Conservation (phyloP, 352 stramenopile genomes). For the Phytophthora fragariaefolia region DNA sequence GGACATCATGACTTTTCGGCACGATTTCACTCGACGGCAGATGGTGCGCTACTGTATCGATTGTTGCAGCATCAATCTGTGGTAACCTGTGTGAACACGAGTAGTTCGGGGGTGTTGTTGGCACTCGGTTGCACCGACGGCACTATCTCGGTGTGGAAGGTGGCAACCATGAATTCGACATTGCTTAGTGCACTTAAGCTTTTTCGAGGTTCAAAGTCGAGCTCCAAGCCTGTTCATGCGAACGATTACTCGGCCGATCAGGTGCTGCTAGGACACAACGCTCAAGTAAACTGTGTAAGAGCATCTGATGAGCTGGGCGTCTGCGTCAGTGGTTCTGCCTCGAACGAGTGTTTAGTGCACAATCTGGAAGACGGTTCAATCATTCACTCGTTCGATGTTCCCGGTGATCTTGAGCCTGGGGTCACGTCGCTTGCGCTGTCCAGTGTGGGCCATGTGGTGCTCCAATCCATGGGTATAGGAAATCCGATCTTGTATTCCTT, state of each 20-base stretch:
- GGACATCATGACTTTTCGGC: conserved; percentile 82
- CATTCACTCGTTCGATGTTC: conserved; percentile 56
- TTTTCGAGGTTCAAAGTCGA: conserved; percentile 61
- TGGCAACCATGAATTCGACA: conserved; percentile 68
- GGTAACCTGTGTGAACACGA: conserved; percentile 70
- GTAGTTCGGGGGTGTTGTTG: conserved; percentile 51
- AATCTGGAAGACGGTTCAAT: conserved; percentile 73
- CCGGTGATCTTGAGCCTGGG: conserved; percentile 50
- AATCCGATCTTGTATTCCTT: conserved; percentile 68
- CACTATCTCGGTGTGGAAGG: conserved; percentile 84
- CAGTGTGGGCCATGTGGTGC: conserved; percentile 65
- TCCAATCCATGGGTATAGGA: conserved; percentile 74
- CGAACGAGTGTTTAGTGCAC: conserved; percentile 76
- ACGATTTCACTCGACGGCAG: conserved; percentile 73
- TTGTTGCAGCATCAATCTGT: conserved; percentile 76
- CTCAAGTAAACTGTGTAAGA: conserved; percentile 65
- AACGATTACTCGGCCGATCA: conserved; percentile 83
- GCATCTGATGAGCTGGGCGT: conserved; percentile 77
- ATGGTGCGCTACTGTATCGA: conserved; percentile 75
- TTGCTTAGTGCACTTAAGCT: conserved; percentile 81
- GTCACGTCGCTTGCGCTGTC: conserved; percentile 70
- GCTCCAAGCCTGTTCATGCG: conserved; percentile 65
- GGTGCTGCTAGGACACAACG: conserved; percentile 74
- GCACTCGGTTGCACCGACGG: conserved; percentile 68
- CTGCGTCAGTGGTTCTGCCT: conserved; percentile 70